Base-by-base conservation (phyloP, 2,329 filamentous ascomycete genomes). In the Xylariaceae sp. region DNA sequence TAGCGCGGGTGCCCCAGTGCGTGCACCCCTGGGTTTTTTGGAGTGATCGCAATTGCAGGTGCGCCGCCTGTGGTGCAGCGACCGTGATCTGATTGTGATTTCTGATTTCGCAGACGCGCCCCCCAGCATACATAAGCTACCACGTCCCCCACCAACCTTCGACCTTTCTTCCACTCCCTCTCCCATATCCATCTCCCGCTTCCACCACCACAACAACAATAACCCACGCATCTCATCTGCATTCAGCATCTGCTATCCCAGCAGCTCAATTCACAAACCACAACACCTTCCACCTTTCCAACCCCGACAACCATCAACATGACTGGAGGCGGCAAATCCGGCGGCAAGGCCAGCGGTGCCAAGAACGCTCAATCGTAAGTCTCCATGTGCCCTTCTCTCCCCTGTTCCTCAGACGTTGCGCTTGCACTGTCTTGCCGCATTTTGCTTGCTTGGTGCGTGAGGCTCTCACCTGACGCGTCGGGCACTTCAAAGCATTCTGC, bases 301-400 rank as follows among this genome's bases (percentile, higher is more conserved):
- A 58, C 66, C 65, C 59, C 63, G 66, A 69, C 60, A 59, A 70
- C 63, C 62, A 72, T 83, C 87, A 97, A 90, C 89, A 99, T 99
- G 94, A 96, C 94, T 90, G 93, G 93, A 85, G 93, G 93, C 78
- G 94, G 94, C 79, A 99, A 99, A 82, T 97, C 93, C 81, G 94
- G 94, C 79, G 94, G 94, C 87, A 97, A 97, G 88, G 92, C 93
- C 82, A 93, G 89, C 81, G 91, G 92, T 81, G 88, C 89, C 82
- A 99, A 99, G 90, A 96, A 89, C 83, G 89, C 94, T 72, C 94
- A 97, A 84, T 97, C 92, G 94, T 97, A 81, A 86, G 92, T 88
- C 47, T 55, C 51, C 50, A 42, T 49, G 34, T 38, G 13, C 34
- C 9, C 28, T 6, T 33, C 14, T 13, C 12, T 17, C 31, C 3